These are phyloP conservation scores for Starmerella ratchasimensis DNA, from an alignment of 805 yeast genomes.

Conservation along the genomic window DNA sequence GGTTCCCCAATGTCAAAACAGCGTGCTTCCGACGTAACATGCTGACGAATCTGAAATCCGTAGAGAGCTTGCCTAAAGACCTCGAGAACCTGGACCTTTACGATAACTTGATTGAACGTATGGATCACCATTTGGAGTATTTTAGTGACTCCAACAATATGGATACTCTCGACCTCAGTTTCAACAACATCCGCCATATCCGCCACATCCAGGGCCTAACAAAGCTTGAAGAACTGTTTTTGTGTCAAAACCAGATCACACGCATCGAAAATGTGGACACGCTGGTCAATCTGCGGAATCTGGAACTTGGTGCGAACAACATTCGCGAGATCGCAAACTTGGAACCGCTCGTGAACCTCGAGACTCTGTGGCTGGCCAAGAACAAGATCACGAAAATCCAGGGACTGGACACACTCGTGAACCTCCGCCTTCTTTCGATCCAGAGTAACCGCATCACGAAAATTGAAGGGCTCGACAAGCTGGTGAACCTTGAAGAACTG, in stretches of 20 bases:
- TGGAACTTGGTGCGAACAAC: conserved; percentile 87
- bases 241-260: conserved; percentile 77
- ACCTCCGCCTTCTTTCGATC: conserved; percentile 65
- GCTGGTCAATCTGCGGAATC: conserved; percentile 42
- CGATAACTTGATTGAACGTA: conserved; percentile 82
- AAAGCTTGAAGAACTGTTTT: conserved; percentile 53
- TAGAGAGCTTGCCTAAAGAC: conserved; percentile 45
- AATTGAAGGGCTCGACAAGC: conserved; percentile 65
- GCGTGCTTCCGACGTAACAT: conserved; percentile 76
- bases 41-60: conserved; percentile 54
- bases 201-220: conserved; percentile 56
- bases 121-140: conserved; percentile 47
- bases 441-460: conserved; percentile 72
- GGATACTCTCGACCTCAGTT: conserved; percentile 62
- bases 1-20: conserved; percentile 40
- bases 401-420: conserved; percentile 44
- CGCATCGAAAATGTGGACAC: conserved; percentile 54
- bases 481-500: conserved; percentile 65
- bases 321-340: conserved; percentile 44
- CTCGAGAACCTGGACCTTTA: conserved; percentile 75
- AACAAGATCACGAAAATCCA: conserved; percentile 56
- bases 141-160: conserved; percentile 34
- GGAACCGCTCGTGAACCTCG: conserved; percentile 40
- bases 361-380: conserved; percentile 86
- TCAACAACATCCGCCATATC: conserved; percentile 76